Percentiles rank a stretch among this genome's conserved stretches.
phyloP scores from a whole-genome alignment of 2,329 filamentous ascomycete species.

The Penicillium verrucosum region DNA sequence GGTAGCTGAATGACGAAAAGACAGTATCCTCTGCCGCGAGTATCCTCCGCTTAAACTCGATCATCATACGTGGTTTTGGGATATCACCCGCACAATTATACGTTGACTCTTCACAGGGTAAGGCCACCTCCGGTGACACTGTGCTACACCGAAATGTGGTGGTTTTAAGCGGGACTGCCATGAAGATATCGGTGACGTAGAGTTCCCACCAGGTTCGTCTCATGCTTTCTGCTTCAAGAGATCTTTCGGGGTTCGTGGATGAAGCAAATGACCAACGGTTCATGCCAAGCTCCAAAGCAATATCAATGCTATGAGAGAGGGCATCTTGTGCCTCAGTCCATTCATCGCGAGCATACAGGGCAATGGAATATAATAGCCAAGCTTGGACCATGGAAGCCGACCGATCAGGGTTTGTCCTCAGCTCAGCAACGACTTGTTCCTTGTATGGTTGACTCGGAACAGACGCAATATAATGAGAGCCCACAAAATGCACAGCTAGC shows the following conservation, averaged over 20 bases:
- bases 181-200: conserved; percentile 73
- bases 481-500: conserved; percentile 52
- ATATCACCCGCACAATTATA: conserved; percentile 50
- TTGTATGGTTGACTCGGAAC: conserved; percentile 21
- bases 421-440: conserved; percentile 26
- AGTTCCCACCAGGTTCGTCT: conserved; percentile 85
- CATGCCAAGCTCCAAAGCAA: conserved; percentile 72
- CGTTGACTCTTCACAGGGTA: conserved; percentile 75
- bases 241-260: conserved; percentile 45
- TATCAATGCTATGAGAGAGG: conserved; percentile 62
- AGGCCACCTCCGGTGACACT: conserved; percentile 61
- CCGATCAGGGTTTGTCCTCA: conserved; percentile 23
- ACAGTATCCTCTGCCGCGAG: conserved; percentile 63
- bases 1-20: conserved; percentile 81
- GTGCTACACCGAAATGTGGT: conserved; percentile 64
- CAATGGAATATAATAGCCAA: conserved; percentile 36
- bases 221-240: conserved; percentile 73
- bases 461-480: conserved; percentile 48
- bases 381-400: conserved; percentile 39
- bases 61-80: conserved; percentile 58
- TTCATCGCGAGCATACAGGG: conserved; percentile 35
- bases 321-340: conserved; percentile 31
- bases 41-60: conserved; percentile 57
- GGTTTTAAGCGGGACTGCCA: conserved; percentile 60
- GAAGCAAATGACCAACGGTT: conserved; percentile 61